Evolutionary conservation across 2,329 filamentous ascomycete genomes (phyloP).

Genomic region (Dactylonectria estremocensis): DNA sequence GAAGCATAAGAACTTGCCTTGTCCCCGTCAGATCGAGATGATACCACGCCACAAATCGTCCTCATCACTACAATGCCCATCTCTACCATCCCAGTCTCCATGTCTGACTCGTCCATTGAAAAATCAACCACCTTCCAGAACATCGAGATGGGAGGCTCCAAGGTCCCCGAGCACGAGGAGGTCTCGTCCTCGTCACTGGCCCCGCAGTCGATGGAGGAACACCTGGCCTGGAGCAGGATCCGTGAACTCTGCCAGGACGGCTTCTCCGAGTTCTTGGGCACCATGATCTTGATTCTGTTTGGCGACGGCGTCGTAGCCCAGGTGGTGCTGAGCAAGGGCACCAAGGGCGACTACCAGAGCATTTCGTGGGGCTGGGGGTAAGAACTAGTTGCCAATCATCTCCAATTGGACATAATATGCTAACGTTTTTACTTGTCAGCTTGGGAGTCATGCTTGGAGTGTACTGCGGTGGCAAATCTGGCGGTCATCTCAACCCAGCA

Average conservation of each 20-base stretch:
- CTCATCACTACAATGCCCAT: conserved; percentile 49
- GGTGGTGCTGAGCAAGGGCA: conserved; percentile 69
- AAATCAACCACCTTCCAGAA: conserved; percentile 51
- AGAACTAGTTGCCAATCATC: conserved; percentile 43
- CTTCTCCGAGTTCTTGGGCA: conserved; percentile 78
- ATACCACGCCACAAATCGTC: conserved; percentile 26
- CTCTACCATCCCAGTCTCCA: conserved; percentile 48
- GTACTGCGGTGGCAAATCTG: conserved; percentile 76
- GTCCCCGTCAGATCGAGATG: conserved; percentile 38
- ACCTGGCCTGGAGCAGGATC: conserved; percentile 66
- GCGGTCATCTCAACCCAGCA: conserved; percentile 80
- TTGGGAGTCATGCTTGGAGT: conserved; percentile 79
- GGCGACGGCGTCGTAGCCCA: conserved; percentile 81
- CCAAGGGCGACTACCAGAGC: conserved; percentile 65
- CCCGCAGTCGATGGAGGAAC: conserved; percentile 40
- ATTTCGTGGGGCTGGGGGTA: conserved; percentile 67
- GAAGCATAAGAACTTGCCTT: conserved; percentile 18
- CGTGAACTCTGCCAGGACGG: conserved; percentile 68
- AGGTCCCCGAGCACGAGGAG: conserved; percentile 43
- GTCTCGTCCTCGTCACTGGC: conserved; percentile 35
- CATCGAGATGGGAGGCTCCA: conserved; percentile 50
- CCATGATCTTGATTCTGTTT: conserved; percentile 78
- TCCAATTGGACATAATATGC: conserved; percentile 4
- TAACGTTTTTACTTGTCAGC: conserved; percentile 50
- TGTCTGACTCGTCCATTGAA: conserved; percentile 54